Evolutionary conservation across 768 basidiomycete genomes (phyloP), one percentile per base, ranked within the genome.

Genomic region (Boletus sp.): DNA sequence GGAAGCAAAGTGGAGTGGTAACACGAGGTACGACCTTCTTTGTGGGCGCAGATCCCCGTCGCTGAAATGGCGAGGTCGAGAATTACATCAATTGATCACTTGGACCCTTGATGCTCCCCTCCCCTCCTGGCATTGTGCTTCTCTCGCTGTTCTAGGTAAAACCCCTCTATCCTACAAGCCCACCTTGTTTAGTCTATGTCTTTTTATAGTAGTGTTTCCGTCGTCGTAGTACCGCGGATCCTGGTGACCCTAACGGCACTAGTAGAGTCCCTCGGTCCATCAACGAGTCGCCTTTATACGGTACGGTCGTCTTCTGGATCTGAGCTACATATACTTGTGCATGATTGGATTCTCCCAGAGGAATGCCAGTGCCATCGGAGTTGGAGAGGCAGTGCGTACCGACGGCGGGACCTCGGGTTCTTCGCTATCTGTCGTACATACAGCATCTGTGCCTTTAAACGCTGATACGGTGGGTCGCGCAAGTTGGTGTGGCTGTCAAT

Each of bases 41-140:
- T 52, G 57, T 55, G 23, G 25, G 51, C 53, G 61, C 32, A 7
- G 53, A 55, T 55, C 53, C 40, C 25, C 35, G 32, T 27, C 25
- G 19, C 17, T 17, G 34, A 47, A 40, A 47, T 9, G 10, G 21
- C 7, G 35, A 19, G 33, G n/a, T 13, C 13, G 23, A 14, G 10
- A 7, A 27, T 48, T 5, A 17, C 6, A 29, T 19, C n/a, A 1
- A 23, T 29, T 29, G 6, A 29, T 49, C n/a, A 9, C 19, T 9
- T 27, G 14, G 38, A 29, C 27, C 19, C 25, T 43, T 7, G n/a
- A 11, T 47, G 25, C 25, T 25, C 25, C 25, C 25, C 5, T 25
- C 25, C 25, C 25, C 25, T 25, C 25, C 25, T 25, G 25, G 25
- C 25, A 4, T 25, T 25, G 25, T 2, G 25, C 25, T 25, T 25